Base-by-base conservation (phyloP, 768 basidiomycete species). In the Hebeloma cylindrosporum region DNA sequence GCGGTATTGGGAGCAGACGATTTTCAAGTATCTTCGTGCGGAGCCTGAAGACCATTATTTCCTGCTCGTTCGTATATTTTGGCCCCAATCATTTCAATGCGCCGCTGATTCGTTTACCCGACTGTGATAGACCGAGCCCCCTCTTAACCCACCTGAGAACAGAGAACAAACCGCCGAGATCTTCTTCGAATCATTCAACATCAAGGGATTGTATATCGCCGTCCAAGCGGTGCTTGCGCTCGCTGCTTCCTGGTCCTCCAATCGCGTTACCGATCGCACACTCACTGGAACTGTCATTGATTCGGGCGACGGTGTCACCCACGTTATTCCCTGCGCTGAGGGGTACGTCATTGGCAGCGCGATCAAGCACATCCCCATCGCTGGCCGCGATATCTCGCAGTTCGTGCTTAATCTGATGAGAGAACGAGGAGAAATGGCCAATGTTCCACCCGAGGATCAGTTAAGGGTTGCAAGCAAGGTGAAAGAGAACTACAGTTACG, bases 141-240 rank as follows among this genome's bases (percentile, higher is more conserved):
- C 96, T 17, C 82, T 99, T 45, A 98, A 99, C 63, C 82, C 95
- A 0, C 96, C 96, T 1, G 96, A 99, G 73, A 99, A 98, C 72
- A 79, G 96, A 58, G 96, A 99, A 68, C 95, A 95, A 66, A 98
- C 95, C 0, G 96, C 96, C 14, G 95, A 98, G 64, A 98, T 98
- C 71, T 97, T 99, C 79, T 99, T 98, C 66, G 96, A 99, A 70
- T 95, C 93, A 0, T 99, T 99, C 83, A 98, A 98, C 69, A 94
- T 97, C 72, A 89, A 93, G 62, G 95, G 95, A 16, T 78, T 97
- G 32, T 98, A 98, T 68, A 98, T 99, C 58, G 96, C 94, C 40
- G 96, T 99, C 0, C 96, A 98, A 64, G 96, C 96, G 26, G 96
- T 99, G 4, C 84, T 99, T 7, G 96, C 96, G 0, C 88, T 99